Percentiles rank a stretch among this genome's conserved stretches.
phyloP scores from a whole-genome alignment of 2,329 filamentous ascomycete species.

The Cryphonectria radicalis region DNA sequence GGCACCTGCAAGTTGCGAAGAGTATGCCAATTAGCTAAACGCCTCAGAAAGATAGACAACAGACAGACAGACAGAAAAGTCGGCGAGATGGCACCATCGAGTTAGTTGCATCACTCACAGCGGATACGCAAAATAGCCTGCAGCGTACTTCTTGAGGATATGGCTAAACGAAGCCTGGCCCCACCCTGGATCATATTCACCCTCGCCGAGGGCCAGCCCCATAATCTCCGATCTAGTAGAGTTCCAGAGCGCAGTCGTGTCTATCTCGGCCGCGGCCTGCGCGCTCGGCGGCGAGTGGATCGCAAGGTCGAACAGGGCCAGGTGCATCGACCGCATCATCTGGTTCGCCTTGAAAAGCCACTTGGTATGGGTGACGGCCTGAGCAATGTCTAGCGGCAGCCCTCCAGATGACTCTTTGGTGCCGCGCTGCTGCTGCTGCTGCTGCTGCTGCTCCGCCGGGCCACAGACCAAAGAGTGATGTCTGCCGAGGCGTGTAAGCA shows the following conservation, averaged over 20 bases:
- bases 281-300: not conserved
- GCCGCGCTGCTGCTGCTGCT: not conserved
- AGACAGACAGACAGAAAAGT: not conserved
- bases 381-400: not conserved
- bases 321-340: not conserved
- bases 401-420: not conserved
- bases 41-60: not conserved
- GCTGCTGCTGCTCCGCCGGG: not conserved
- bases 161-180: slow-evolving; percentile 6
- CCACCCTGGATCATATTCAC: not conserved
- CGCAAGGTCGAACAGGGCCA: not conserved
- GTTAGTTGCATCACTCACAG: not conserved
- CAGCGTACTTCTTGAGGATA: slow-evolving; percentile 1
- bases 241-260: slow-evolving; percentile 7
- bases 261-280: not conserved
- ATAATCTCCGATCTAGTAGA: not conserved
- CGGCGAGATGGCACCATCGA: not conserved
- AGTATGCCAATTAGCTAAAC: not conserved
- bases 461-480: not conserved
- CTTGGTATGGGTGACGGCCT: not conserved
- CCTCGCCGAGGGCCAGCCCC: not conserved
- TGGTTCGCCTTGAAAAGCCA: not conserved
- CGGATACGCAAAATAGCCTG: slow-evolving; percentile 9
- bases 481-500: not conserved
- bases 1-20: not conserved